phyloP scores from a whole-genome alignment of 805 yeast genomes.

The Monosporozyma unispora region DNA sequence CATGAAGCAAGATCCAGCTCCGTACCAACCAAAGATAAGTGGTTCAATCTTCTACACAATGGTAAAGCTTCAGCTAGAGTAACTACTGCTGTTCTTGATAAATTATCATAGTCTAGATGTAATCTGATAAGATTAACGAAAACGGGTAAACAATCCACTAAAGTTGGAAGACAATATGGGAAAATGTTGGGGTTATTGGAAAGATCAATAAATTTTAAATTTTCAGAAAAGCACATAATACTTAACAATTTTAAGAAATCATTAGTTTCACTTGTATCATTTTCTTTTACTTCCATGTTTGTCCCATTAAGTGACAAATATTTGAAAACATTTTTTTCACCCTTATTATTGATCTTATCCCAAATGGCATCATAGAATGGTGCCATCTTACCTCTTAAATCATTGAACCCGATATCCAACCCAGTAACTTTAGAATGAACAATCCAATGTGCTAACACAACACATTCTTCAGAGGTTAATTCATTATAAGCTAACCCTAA shows the following conservation, averaged over 20 bases:
- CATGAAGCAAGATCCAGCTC: slow-evolving; percentile 49
- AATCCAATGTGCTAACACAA: slow-evolving; percentile 53
- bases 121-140: slow-evolving; percentile 55
- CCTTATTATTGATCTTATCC: slow-evolving; percentile 17
- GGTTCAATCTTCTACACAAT: slow-evolving; percentile 52
- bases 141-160: slow-evolving; percentile 60
- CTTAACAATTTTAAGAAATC: slow-evolving; percentile 35
- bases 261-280: slow-evolving; percentile 30
- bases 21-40: slow-evolving; percentile 65
- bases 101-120: slow-evolving; percentile 60
- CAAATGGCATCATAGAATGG: slow-evolving; percentile 22
- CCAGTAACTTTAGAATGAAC: slow-evolving; percentile 44
- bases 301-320: slow-evolving; percentile 60
- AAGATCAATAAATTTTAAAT: slow-evolving; percentile 63
- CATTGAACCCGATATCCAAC: slow-evolving; percentile 78
- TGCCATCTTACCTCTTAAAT: slow-evolving; percentile 35
- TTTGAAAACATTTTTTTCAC: slow-evolving; percentile 27
- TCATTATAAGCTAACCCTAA: slow-evolving; percentile 78
- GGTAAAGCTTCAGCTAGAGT: slow-evolving; percentile 67
- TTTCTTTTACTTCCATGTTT: slow-evolving; percentile 42
- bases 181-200: slow-evolving; percentile 69
- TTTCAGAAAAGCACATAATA: slow-evolving; percentile 43
- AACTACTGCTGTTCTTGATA: slow-evolving; percentile 47
- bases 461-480: slow-evolving; percentile 48
- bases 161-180: slow-evolving; percentile 43